phyloP scores from a whole-genome alignment of 345 rosid species.

The Brassica incana region DNA sequence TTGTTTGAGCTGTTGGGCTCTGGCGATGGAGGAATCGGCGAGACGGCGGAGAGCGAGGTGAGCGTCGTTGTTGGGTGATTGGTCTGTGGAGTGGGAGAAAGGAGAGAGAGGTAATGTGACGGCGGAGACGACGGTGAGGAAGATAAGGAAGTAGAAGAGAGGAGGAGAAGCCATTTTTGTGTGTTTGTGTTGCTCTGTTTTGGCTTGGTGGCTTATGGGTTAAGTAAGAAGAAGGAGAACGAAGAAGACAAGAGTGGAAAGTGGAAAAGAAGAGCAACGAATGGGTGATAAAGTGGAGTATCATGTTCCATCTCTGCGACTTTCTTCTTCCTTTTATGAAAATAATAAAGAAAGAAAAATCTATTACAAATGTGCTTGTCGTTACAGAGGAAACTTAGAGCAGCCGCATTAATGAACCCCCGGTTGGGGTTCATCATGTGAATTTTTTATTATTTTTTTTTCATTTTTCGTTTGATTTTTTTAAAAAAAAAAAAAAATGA shows the following conservation, averaged over 20 bases:
- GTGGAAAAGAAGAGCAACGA: slow-evolving; percentile 7
- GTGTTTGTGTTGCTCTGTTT: background rate
- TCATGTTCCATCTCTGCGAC: slow-evolving; percentile 45
- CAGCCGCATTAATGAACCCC: too few species aligned
- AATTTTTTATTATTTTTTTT: too few species aligned
- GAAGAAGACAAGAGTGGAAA: slow-evolving; percentile 29
- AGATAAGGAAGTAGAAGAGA: slow-evolving; percentile 14
- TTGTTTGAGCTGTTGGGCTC: slow-evolving; percentile 66
- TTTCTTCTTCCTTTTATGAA: slow-evolving; percentile 33
- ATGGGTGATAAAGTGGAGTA: slow-evolving; percentile 20
- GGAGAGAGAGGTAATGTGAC: slow-evolving; percentile 55
- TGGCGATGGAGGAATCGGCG: slow-evolving; percentile 53
- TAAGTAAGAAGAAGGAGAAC: slow-evolving; percentile 21
- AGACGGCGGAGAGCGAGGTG: slow-evolving; percentile 49
- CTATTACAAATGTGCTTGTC: background rate
- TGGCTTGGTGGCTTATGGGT: slow-evolving; percentile 30
- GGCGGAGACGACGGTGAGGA: slow-evolving; percentile 37
- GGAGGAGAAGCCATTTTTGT: slow-evolving; percentile 33
- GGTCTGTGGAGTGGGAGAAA: slow-evolving; percentile 30
- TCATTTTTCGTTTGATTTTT: too few species aligned
- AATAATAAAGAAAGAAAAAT: background rate
- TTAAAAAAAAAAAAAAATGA: too few species aligned
- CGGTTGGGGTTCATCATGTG: too few species aligned
- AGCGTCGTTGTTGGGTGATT: slow-evolving; percentile 46
- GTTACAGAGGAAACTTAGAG: slow-evolving; percentile 17